Conservation (phyloP, 2,329 filamentous ascomycete genomes). For the Lachnellula cervina region DNA sequence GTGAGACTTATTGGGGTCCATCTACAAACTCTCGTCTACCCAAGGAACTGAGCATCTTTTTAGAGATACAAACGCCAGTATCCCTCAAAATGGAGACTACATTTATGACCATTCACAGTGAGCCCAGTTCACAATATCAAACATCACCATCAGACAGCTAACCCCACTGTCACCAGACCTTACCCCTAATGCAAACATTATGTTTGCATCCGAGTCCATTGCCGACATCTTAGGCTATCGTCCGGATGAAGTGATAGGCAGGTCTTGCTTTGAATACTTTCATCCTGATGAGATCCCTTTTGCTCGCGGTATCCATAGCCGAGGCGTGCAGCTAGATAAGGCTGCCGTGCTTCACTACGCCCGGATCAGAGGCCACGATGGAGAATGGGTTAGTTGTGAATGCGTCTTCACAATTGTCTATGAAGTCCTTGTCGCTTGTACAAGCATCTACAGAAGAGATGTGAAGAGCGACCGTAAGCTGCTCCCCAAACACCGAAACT, state of each 20-base stretch:
- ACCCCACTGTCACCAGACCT: constrained; percentile 51
- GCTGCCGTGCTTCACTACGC: constrained; percentile 81
- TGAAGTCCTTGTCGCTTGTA: constrained; percentile 81
- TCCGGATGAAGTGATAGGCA: constrained; percentile 69
- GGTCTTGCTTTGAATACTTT: constrained; percentile 81
- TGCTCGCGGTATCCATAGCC: constrained; percentile 66
- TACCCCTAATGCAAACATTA: constrained; percentile 67
- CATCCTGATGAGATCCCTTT: constrained; percentile 75
- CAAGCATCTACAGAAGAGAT: constrained; percentile 67
- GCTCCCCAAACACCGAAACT: background rate
- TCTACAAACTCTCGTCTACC: constrained; percentile 9
- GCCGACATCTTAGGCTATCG: constrained; percentile 77
- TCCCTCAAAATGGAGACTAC: constrained; percentile 66
- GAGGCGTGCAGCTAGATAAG: constrained; percentile 73
- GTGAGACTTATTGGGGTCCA: background rate
- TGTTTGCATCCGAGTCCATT: constrained; percentile 81
- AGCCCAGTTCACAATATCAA: constrained; percentile 31
- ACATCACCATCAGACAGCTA: constrained; percentile 13
- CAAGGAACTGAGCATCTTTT: constrained; percentile 32
- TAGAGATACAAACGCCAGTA: constrained; percentile 32
- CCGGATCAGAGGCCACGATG: constrained; percentile 62
- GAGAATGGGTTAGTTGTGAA: constrained; percentile 74
- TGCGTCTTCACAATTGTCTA: constrained; percentile 88
- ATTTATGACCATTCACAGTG: constrained; percentile 88
- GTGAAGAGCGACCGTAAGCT: constrained; percentile 69